These are phyloP conservation scores for Orobanche coerulescens DNA, from an alignment of 257 asterid genomes.

Conservation along the genomic window DNA sequence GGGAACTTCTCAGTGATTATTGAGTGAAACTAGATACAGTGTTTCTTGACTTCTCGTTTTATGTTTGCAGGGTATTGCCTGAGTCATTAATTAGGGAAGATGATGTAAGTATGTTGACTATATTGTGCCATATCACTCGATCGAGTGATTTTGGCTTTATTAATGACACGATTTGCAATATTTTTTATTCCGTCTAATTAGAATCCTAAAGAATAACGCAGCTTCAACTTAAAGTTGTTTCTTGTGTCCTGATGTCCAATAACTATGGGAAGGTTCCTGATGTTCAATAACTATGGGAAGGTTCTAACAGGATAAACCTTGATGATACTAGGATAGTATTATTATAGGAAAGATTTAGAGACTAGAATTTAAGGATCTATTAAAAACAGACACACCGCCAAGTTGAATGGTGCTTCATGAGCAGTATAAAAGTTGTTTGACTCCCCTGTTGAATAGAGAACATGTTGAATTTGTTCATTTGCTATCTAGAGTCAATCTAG, in stretches of 20 bases:
- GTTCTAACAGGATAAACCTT: too few relatives aligned
- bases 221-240: too few relatives aligned
- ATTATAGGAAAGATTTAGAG: too few relatives aligned
- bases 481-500: not conserved
- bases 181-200: not conserved
- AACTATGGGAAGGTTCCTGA: too few relatives aligned
- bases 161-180: too few relatives aligned
- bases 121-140: not conserved
- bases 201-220: too few relatives aligned
- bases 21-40: not conserved
- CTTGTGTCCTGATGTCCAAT: too few relatives aligned
- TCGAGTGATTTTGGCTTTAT: not conserved
- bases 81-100: conserved; percentile 70
- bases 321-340: too few relatives aligned
- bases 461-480: not conserved
- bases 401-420: too few relatives aligned
- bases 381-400: too few relatives aligned
- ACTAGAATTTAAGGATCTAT: too few relatives aligned
- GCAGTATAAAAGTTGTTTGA: conserved; percentile 69
- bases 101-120: conserved; percentile 46
- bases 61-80: conserved; percentile 52
- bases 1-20: not conserved
- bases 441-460: conserved; percentile 51
- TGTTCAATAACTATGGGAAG: too few relatives aligned
- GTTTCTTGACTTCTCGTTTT: conserved; percentile 18